phyloP scores from a whole-genome alignment of 116 monocot species.

The Iris pallida region DNA sequence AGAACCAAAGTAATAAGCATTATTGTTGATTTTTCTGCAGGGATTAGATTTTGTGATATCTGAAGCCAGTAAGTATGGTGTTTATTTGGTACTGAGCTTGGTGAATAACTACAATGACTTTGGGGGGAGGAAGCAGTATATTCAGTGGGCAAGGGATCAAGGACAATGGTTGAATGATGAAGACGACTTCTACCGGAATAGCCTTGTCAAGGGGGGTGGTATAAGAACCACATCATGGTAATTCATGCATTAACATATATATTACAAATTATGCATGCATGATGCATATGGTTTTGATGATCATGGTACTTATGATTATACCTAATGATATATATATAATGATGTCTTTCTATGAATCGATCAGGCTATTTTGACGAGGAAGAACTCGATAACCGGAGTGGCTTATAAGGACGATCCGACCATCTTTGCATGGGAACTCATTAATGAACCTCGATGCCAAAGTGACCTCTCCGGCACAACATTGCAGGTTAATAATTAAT shows the following conservation, averaged over 20 bases:
- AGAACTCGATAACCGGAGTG: slow-evolving; percentile 53
- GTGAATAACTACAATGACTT: slow-evolving; percentile 44
- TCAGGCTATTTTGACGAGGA: slow-evolving; percentile 59
- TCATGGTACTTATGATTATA: too few species aligned
- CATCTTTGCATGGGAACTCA: slow-evolving; percentile 86
- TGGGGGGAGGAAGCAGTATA: slow-evolving; percentile 53
- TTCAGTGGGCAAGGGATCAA: slow-evolving; percentile 38
- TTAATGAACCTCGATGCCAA: slow-evolving; percentile 68
- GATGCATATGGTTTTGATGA: not conserved
- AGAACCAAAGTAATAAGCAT: not conserved
- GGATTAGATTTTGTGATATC: slow-evolving; percentile 50
- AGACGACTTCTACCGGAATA: slow-evolving; percentile 49
- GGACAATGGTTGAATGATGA: slow-evolving; percentile 25
- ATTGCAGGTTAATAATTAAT: slow-evolving; percentile 50
- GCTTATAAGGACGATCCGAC: slow-evolving; percentile 71
- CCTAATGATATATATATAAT: not conserved
- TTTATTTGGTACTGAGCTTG: too few species aligned
- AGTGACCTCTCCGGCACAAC: slow-evolving; percentile 56
- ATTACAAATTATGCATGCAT: not conserved
- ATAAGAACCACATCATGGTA: slow-evolving; percentile 50
- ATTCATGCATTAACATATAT: not conserved
- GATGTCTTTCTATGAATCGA: not conserved
- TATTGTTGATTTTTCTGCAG: slow-evolving; percentile 4
- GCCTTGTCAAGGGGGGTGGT: slow-evolving; percentile 33
- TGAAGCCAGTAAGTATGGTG: slow-evolving; percentile 40